Percentiles rank a stretch among this genome's conserved stretches.
phyloP scores from a whole-genome alignment of 805 yeast species.

The Saccharomycopsis guyanensis region DNA sequence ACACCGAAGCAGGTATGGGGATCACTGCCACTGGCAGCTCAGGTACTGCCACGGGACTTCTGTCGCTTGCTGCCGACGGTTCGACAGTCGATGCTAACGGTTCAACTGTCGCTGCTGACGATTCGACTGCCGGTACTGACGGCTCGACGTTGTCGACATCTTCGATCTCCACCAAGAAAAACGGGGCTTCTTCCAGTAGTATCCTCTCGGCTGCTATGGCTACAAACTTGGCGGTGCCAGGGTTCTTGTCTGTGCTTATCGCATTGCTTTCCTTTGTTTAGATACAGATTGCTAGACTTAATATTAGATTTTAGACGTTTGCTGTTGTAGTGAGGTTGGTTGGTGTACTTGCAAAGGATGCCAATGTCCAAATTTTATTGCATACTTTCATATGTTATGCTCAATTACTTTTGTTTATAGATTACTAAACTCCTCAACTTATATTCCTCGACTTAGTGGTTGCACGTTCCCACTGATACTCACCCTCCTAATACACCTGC shows the following conservation, averaged over 20 bases:
- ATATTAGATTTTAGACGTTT: neutral
- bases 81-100: too few species aligned
- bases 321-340: too few species aligned
- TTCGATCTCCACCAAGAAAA: neutral
- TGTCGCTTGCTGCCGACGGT: neutral
- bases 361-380: too few species aligned
- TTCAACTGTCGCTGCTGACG: neutral
- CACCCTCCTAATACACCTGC: conserved; percentile 21
- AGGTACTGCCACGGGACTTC: neutral
- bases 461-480: too few species aligned
- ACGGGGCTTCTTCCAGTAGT: neutral
- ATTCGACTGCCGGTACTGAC: neutral
- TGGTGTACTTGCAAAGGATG: too few species aligned
- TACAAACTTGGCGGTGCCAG: neutral
- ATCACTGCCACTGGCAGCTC: neutral
- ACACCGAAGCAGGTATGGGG: neutral
- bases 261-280: neutral
- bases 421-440: too few species aligned
- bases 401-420: too few species aligned
- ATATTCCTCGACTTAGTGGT: too few species aligned
- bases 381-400: too few species aligned
- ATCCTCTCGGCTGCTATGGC: neutral
- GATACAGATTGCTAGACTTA: neutral
- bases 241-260: neutral
- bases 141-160: neutral